Conservation (phyloP, 164 flowering plant species). For the Sextonia rubra region DNA sequence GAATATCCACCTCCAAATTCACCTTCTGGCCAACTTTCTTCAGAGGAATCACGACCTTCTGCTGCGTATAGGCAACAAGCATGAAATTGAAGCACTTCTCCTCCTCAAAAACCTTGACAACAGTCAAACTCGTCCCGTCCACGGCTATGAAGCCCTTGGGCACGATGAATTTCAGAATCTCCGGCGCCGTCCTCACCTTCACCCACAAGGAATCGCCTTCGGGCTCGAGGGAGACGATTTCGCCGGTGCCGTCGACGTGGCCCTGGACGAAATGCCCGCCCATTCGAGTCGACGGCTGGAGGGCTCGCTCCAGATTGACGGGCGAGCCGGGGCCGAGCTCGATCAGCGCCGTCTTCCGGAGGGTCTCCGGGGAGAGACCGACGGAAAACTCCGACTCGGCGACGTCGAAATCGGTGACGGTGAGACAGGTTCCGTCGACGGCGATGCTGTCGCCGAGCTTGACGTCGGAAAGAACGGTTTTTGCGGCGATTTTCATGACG, state of each 20-base stretch:
- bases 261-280: slow-evolving; percentile 99
- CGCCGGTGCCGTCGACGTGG: slow-evolving; percentile 90
- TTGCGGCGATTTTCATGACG: slow-evolving; percentile 57
- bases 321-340: slow-evolving; percentile 55
- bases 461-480: slow-evolving; percentile 58
- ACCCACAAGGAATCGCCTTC: slow-evolving; percentile 93
- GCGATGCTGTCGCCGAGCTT: slow-evolving; percentile 92
- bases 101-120: slow-evolving; percentile 75
- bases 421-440: slow-evolving; percentile 85
- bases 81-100: slow-evolving; percentile 78
- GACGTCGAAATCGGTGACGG: slow-evolving; percentile 62
- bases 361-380: slow-evolving; percentile 81
- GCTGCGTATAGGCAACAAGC: slow-evolving; percentile 89
- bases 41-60: slow-evolving; percentile 76
- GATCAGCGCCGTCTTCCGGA: slow-evolving; percentile 60
- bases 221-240: slow-evolving; percentile 43
- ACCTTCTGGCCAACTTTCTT: slow-evolving; percentile 87
- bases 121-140: slow-evolving; percentile 96
- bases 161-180: slow-evolving; percentile 64
- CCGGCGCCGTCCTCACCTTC: slow-evolving; percentile 57
- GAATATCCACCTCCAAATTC: slow-evolving; percentile 89
- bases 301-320: slow-evolving; percentile 67
- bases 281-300: slow-evolving; percentile 59
- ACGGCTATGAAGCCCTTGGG: slow-evolving; percentile 88
- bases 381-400: slow-evolving; percentile 51